Conservation (phyloP, 1,139 yeast species). For the Magnusiomyces suaveolens region DNA sequence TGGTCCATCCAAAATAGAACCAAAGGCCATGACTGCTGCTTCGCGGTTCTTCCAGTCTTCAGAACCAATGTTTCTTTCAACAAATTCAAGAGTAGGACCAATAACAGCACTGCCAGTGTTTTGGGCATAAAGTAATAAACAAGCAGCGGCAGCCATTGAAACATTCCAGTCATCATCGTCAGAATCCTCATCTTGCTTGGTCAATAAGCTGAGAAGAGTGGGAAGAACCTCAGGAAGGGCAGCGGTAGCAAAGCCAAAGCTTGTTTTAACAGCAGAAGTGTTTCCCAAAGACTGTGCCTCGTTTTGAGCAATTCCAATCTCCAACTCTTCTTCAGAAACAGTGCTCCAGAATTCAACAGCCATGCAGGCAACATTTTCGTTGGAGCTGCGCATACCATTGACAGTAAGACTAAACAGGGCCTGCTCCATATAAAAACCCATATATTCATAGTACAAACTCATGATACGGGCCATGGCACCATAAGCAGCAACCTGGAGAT, state of each 20-base stretch:
- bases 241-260: constrained; percentile 66
- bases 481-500: constrained; percentile 87
- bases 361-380: constrained; percentile 91
- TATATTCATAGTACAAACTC: constrained; percentile 77
- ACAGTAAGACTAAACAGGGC: constrained; percentile 87
- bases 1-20: constrained; percentile 93
- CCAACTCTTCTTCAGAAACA: constrained; percentile 92
- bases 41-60: constrained; percentile 80
- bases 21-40: constrained; percentile 98
- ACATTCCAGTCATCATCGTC: constrained; percentile 97
- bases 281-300: constrained; percentile 38
- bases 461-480: constrained; percentile 91
- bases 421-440: constrained; percentile 95
- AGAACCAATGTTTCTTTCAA: constrained; percentile 56
- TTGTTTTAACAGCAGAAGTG: constrained; percentile 24
- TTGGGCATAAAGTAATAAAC: constrained; percentile 87
- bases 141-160: constrained; percentile 98
- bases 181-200: constrained; percentile 83
- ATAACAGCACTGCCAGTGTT: constrained; percentile 79
- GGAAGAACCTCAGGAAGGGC: constrained; percentile 85
- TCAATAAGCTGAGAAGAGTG: constrained; percentile 64
- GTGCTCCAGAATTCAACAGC: constrained; percentile 98
- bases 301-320: constrained; percentile 56
- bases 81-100: constrained; percentile 74
- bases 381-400: constrained; percentile 77